Percentiles rank a stretch among this genome's conserved stretches.
Evolutionary conservation across 2,329 filamentous ascomycete genomes (phyloP).

Genomic region (Aaosphaeria pasadenensis): DNA sequence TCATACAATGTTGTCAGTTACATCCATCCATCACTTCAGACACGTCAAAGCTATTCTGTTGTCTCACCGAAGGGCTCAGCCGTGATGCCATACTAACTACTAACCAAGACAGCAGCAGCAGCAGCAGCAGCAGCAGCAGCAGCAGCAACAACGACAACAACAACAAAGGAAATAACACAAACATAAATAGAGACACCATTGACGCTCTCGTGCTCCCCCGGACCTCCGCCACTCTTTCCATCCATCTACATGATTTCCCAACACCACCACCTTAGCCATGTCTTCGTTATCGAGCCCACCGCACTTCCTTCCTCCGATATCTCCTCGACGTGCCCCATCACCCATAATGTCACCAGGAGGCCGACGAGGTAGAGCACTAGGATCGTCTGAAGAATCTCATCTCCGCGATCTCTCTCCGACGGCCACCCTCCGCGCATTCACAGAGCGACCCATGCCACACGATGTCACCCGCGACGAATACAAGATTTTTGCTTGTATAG

Average conservation of each 20-base stretch:
- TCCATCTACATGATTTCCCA: constrained; percentile 16
- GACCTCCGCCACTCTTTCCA: constrained; percentile 6
- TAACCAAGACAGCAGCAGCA: too few species aligned
- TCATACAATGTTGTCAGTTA: too few species aligned
- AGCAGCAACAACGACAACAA: too few species aligned
- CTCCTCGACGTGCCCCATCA: constrained; percentile 28
- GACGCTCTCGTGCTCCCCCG: background rate
- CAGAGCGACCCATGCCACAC: constrained; percentile 43
- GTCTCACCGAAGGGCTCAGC: too few species aligned
- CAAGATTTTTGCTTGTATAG: constrained; percentile 54
- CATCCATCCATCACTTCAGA: too few species aligned
- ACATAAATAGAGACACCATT: background rate
- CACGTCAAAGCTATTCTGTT: too few species aligned
- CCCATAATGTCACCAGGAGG: constrained; percentile 33
- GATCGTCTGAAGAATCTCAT: constrained; percentile 27
- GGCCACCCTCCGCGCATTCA: constrained; percentile 41
- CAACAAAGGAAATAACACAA: background rate
- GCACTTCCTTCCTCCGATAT: constrained; percentile 28
- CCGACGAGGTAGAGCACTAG: constrained; percentile 21
- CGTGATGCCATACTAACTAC: too few species aligned
- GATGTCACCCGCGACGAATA: constrained; percentile 41
- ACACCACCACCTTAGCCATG: constrained; percentile 17
- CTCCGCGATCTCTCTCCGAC: constrained; percentile 39
- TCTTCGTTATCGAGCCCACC: constrained; percentile 25
- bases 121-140: too few species aligned